phyloP scores from a whole-genome alignment of 768 basidiomycete genomes.

The Auricularia sp. region DNA sequence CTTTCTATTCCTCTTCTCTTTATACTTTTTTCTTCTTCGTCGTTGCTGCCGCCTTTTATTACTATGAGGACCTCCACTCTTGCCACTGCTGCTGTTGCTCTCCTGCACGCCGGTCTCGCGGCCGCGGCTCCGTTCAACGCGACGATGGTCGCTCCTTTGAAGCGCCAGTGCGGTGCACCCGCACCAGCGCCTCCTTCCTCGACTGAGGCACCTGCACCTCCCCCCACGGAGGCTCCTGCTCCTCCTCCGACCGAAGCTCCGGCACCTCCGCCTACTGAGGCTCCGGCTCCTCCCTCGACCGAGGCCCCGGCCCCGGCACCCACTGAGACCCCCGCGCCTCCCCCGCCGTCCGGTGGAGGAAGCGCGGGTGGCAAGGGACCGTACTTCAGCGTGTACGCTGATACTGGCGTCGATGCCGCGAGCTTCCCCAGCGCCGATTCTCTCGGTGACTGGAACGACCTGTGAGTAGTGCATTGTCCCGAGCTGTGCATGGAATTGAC shows the following conservation, averaged over 20 bases:
- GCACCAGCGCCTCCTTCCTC: background rate
- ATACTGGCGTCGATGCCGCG: background rate
- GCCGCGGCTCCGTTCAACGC: background rate
- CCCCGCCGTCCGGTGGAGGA: background rate
- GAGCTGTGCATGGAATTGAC: background rate
- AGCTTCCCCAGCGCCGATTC: background rate
- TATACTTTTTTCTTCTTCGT: background rate
- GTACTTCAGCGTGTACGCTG: background rate
- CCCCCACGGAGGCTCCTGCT: background rate
- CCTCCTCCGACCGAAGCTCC: background rate
- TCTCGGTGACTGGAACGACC: conserved; percentile 1
- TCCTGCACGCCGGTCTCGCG: background rate
- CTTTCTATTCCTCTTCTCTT: background rate
- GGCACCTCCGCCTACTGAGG: background rate
- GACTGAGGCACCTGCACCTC: background rate
- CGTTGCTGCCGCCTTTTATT: background rate
- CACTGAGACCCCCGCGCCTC: background rate
- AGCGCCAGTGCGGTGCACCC: conserved; percentile 1
- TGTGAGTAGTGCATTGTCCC: background rate
- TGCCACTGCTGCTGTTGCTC: background rate
- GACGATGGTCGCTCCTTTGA: background rate
- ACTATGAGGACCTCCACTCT: background rate
- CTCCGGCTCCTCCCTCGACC: background rate
- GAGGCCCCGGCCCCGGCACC: background rate
- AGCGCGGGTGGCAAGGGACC: background rate